Evolutionary conservation across 1,284 basidiomycete species (phyloP), one percentile per base, ranked within the genome.

Genomic region (Apiotrichum gamsii): DNA sequence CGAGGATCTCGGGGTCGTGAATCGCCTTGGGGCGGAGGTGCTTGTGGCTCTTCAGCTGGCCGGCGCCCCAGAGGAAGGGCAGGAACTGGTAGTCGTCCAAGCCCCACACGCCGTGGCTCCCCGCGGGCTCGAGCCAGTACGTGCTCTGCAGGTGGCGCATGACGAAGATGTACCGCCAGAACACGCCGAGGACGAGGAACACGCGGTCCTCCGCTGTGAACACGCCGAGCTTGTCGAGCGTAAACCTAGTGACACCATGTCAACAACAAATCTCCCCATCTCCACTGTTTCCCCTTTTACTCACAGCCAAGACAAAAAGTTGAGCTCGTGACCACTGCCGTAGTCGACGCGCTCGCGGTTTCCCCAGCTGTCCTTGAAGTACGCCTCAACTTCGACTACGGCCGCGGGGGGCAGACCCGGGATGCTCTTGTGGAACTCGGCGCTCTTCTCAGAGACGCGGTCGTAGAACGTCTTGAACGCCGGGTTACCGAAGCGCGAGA

Each of bases 281-380:
- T 31, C 14, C 21, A 9, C 36, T 19, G 3, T 24, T 19, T n/a
- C n/a, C n/a, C n/a, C n/a, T n/a, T n/a, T 2, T 9, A 77, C 88
- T 62, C 68, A 95, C 90, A 98, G 68, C 93, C 93, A 98, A 62
- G 90, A 96, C 11, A 96, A 58, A 65, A 97, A 98, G 73, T 97
- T 96, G 49, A 98, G 78, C 70, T 99, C 95, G 91, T 97, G 97
- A 2, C 94, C 94, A 63, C 90, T 95, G 9, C 95, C 94, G 71
- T 99, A 99, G 72, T 99, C 95, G 52, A 99, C 93, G 5, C 94
- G 77, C 45, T 85, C 81, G 31, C 85, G 78, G 69, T 89, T 96
- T 1, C 94, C 94, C 93, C 91, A 98, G 19, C 83, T 74, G 64
- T 95, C 87, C 37, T 78, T 75, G 58, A 98, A 86, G 70, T 98